Conservation (phyloP, 2,329 filamentous ascomycete species). For the Aureobasidium mangrovei region DNA sequence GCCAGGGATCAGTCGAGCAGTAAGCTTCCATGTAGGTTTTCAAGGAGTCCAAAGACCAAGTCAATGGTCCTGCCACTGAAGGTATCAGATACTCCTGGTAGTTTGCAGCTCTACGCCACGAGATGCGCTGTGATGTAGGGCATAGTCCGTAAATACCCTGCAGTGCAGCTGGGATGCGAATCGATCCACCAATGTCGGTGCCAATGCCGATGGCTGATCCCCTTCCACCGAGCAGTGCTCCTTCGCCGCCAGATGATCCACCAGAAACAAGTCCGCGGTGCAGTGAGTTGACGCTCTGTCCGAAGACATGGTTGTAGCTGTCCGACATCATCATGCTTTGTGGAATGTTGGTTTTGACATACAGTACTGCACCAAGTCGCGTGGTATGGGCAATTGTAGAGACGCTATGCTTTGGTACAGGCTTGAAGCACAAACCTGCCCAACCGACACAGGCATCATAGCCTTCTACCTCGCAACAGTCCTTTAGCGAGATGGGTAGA, state of each 20-base stretch:
- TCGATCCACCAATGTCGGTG: slow-evolving; percentile 45
- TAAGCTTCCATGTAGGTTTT: slow-evolving; percentile 46
- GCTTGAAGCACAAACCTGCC: slow-evolving; percentile 1
- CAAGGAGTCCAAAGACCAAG: slow-evolving; percentile 44
- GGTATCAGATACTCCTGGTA: slow-evolving; percentile 31
- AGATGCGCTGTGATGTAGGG: slow-evolving; percentile 33
- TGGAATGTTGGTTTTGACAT: slow-evolving; percentile 46
- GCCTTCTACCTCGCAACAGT: slow-evolving; percentile 32
- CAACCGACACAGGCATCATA: slow-evolving; percentile 32
- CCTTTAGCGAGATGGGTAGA: slow-evolving; percentile 49
- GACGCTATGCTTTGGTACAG: slow-evolving; percentile 31
- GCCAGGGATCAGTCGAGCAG: slow-evolving; percentile 47
- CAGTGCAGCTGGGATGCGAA: slow-evolving; percentile 40
- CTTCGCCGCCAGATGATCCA: slow-evolving; percentile 50
- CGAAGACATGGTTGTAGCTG: slow-evolving; percentile 43
- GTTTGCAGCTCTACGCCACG: slow-evolving; percentile 32
- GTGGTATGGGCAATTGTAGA: slow-evolving; percentile 28
- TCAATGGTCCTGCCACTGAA: slow-evolving; percentile 44
- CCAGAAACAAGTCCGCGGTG: slow-evolving; percentile 44
- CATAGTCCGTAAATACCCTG: slow-evolving; percentile 38
- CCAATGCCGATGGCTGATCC: slow-evolving; percentile 48
- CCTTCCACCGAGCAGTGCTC: slow-evolving; percentile 43
- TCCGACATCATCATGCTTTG: slow-evolving; percentile 49
- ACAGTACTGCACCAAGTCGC: slow-evolving; percentile 39
- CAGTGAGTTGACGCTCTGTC: slow-evolving; percentile 46